Evolutionary conservation across 2,329 filamentous ascomycete species (phyloP).

Genomic region (Trichothecium roseum): DNA sequence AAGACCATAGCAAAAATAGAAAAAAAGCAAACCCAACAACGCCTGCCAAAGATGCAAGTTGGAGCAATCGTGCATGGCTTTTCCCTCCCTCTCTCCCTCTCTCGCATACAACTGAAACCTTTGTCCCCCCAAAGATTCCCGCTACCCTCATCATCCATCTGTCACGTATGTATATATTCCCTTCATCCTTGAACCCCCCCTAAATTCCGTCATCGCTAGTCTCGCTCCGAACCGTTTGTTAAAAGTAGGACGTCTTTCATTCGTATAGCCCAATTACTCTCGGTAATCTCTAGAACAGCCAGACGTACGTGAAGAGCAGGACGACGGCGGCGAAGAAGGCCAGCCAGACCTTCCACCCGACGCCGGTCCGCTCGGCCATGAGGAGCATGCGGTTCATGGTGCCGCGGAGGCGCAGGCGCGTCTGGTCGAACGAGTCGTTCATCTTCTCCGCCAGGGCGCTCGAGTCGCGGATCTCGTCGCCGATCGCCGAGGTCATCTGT

Average conservation of each 20-base stretch:
- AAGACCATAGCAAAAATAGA: too few relatives aligned
- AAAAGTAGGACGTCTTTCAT: too few relatives aligned
- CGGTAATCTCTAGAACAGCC: slow-evolving; percentile 83
- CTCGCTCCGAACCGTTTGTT: too few relatives aligned
- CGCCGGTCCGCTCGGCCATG: slow-evolving; percentile 91
- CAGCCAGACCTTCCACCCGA: slow-evolving; percentile 92
- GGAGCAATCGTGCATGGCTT: too few relatives aligned
- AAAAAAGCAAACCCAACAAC: too few relatives aligned
- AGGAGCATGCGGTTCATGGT: slow-evolving; percentile 96
- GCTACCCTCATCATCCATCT: too few relatives aligned
- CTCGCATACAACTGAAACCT: too few relatives aligned
- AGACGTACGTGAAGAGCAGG: slow-evolving; percentile 82
- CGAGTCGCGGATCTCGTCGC: slow-evolving; percentile 87
- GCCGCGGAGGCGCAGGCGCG: slow-evolving; percentile 67
- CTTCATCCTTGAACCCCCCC: not conserved
- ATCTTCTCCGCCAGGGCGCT: slow-evolving; percentile 85
- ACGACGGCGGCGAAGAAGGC: slow-evolving; percentile 77
- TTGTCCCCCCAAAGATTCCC: too few relatives aligned
- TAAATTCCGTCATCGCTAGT: not conserved
- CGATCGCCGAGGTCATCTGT: slow-evolving; percentile 84
- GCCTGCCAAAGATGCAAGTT: too few relatives aligned
- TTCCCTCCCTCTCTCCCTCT: too few relatives aligned
- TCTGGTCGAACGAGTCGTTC: slow-evolving; percentile 88
- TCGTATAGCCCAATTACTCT: too few relatives aligned
- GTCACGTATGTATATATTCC: too few relatives aligned